These are phyloP conservation scores for Taxillus chinensis DNA, from an alignment of 164 flowering plant species.

Conservation along the genomic window DNA sequence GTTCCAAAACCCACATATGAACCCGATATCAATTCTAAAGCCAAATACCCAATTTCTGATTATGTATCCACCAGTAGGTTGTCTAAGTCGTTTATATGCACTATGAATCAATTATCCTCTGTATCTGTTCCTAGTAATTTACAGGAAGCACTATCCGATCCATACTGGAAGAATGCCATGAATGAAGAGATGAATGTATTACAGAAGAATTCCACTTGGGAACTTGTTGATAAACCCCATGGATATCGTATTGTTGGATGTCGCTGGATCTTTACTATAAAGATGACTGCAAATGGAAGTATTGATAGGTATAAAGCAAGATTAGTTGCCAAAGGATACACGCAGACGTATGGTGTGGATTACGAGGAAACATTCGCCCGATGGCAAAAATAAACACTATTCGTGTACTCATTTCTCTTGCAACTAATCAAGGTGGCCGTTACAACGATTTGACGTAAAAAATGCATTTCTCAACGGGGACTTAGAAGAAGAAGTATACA, in stretches of 20 bases:
- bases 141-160: background rate
- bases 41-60: background rate
- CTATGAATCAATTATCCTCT: background rate
- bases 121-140: background rate
- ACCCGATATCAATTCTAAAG: too few relatives aligned
- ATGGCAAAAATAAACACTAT: too few relatives aligned
- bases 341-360: too few relatives aligned
- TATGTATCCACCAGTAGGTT: background rate
- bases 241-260: background rate
- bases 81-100: background rate
- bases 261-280: background rate
- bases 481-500: too few relatives aligned
- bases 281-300: background rate
- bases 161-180: background rate
- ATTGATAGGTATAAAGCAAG: background rate
- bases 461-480: too few relatives aligned
- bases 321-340: too few relatives aligned
- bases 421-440: too few relatives aligned
- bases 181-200: background rate
- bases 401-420: too few relatives aligned
- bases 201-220: background rate
- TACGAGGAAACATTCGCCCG: too few relatives aligned
- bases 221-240: background rate
- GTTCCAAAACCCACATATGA: too few relatives aligned
- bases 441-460: too few relatives aligned